Conservation (phyloP, 164 flowering plant species). For the Tinospora cordifolia region DNA sequence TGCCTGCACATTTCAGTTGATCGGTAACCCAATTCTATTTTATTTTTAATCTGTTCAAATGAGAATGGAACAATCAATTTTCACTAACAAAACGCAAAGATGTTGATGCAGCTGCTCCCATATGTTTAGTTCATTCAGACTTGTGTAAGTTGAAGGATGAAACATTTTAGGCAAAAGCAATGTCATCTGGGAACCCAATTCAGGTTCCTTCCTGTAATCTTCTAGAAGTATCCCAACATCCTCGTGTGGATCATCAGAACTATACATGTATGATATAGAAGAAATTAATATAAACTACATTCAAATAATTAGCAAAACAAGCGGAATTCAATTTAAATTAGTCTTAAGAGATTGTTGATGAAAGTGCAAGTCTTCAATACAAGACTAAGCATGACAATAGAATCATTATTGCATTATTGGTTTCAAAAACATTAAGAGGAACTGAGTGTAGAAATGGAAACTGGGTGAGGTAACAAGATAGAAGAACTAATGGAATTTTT, state of each 20-base stretch:
- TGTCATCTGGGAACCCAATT: constrained; percentile 56
- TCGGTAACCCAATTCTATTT: too few relatives aligned
- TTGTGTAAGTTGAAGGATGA: constrained; percentile 56
- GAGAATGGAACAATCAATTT: too few relatives aligned
- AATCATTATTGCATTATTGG: neutral
- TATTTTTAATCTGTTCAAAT: too few relatives aligned
- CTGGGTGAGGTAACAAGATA: neutral
- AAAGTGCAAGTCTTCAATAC: neutral
- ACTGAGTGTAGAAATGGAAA: neutral
- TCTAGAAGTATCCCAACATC: constrained; percentile 45
- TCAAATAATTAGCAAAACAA: neutral
- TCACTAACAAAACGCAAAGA: too few relatives aligned
- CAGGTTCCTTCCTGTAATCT: constrained; percentile 48
- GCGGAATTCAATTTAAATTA: neutral
- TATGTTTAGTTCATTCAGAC: constrained; percentile 37
- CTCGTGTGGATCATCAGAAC: constrained; percentile 75
- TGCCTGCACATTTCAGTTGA: too few relatives aligned
- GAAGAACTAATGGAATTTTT: neutral
- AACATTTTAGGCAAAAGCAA: constrained; percentile 60
- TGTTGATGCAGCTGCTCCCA: too few relatives aligned
- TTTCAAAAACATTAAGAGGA: neutral
- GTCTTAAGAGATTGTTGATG: neutral
- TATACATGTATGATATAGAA: constrained; percentile 18
- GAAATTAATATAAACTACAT: constrained; percentile 6
- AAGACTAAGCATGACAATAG: neutral